Percentiles rank a stretch among this genome's conserved stretches.
Conservation (phyloP, 2,329 filamentous ascomycete genomes). For the Trichoderma brevicompactum region DNA sequence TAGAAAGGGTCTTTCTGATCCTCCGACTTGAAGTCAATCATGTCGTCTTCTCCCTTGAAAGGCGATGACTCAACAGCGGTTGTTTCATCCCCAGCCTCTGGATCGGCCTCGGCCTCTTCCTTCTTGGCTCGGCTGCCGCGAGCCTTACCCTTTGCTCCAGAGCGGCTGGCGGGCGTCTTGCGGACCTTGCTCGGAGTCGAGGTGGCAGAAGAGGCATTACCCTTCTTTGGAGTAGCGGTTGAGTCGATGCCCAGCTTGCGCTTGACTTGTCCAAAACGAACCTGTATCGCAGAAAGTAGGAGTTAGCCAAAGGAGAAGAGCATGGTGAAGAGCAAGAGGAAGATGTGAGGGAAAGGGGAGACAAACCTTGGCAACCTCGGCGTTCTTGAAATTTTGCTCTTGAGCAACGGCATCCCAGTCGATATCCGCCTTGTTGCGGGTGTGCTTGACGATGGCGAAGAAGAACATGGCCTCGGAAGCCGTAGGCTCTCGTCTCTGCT, state of each 20-base stretch:
- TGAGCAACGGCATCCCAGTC: constrained; percentile 54
- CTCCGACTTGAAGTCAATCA: constrained; percentile 9
- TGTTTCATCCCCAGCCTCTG: constrained; percentile 29
- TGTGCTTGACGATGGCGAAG: constrained; percentile 51
- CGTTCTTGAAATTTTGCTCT: constrained; percentile 51
- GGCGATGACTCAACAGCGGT: constrained; percentile 21
- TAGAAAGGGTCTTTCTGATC: constrained; percentile 30
- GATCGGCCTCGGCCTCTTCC: constrained; percentile 32
- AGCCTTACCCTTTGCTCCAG: constrained; percentile 35
- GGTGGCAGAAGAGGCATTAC: constrained; percentile 24
- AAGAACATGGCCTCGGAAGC: constrained; percentile 50
- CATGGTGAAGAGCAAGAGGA: not conserved
- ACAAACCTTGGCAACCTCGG: constrained; percentile 49
- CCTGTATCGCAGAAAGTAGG: constrained; percentile 34
- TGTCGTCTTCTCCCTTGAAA: constrained; percentile 28
- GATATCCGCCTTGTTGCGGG: constrained; percentile 49
- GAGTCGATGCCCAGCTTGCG: constrained; percentile 49
- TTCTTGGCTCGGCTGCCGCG: constrained; percentile 32
- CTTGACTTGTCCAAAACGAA: constrained; percentile 57
- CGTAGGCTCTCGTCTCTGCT: constrained; percentile 45
- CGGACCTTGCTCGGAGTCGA: constrained; percentile 38
- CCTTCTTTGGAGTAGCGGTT: constrained; percentile 35
- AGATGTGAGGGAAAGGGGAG: too few species aligned
- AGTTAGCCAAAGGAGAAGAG: not conserved
- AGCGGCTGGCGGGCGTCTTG: constrained; percentile 38